Conservation (phyloP, 1,284 basidiomycete species). For the Phellopilus nigrolimitatus region DNA sequence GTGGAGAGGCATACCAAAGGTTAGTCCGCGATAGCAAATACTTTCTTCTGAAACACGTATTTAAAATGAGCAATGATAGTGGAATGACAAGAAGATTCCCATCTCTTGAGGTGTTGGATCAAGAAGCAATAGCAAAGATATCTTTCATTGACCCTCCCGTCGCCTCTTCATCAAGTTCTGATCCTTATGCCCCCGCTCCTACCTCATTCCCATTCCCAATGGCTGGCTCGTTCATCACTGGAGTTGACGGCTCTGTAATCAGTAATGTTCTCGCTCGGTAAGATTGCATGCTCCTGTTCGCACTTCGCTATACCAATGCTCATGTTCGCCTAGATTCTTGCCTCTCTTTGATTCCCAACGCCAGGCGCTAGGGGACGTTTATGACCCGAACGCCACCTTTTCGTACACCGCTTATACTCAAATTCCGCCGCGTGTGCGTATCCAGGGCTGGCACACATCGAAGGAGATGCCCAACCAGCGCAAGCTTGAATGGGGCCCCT, state of each 20-base stretch:
- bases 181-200: conserved; percentile 40
- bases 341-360: conserved; percentile 79
- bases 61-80: conserved; percentile 36
- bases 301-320: conserved; percentile 21
- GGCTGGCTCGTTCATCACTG: conserved; percentile 70
- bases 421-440: conserved; percentile 68
- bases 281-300: conserved; percentile 25
- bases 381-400: conserved; percentile 83
- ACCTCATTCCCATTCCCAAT: conserved; percentile 72
- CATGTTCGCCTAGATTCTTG: conserved; percentile 63
- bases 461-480: conserved; percentile 74
- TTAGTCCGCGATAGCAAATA: conserved; percentile 31
- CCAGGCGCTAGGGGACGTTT: conserved; percentile 63
- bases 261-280: conserved; percentile 77
- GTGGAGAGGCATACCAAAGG: conserved; percentile 61
- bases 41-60: conserved; percentile 23
- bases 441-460: conserved; percentile 58
- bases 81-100: conserved; percentile 69
- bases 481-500: conserved; percentile 70
- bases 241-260: conserved; percentile 62
- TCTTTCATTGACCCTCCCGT: conserved; percentile 60
- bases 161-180: conserved; percentile 35
- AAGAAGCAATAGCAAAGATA: conserved; percentile 68
- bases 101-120: conserved; percentile 68
- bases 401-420: conserved; percentile 82